A percentile compares a stretch with the other conserved stretches of the same genome.
phyloP scores from a whole-genome alignment of 805 yeast species.

The Kodamaea hsintzibuensis region DNA sequence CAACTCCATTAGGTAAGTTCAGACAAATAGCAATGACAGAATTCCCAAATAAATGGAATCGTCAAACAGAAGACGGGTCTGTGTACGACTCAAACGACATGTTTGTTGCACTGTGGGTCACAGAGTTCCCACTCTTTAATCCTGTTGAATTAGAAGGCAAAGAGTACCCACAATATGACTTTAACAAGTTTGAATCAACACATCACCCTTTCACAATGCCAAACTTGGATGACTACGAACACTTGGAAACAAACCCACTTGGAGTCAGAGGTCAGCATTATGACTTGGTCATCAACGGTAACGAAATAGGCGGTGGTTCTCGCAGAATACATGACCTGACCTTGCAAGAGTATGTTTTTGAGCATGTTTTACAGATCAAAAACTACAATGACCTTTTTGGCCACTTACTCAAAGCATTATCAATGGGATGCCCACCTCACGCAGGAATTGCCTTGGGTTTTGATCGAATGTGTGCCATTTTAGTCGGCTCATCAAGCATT shows the following conservation, averaged over 20 bases:
- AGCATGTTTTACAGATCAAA: constrained; percentile 58
- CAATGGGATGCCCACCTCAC: constrained; percentile 97
- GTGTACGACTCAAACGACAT: constrained; percentile 28
- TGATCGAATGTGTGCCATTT: constrained; percentile 90
- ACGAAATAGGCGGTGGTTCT: constrained; percentile 97
- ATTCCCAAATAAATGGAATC: constrained; percentile 52
- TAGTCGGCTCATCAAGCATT: constrained; percentile 72
- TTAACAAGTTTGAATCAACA: constrained; percentile 57
- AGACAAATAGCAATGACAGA: constrained; percentile 70
- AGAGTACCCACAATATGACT: constrained; percentile 65
- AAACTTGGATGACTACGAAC: constrained; percentile 62
- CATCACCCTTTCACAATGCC: constrained; percentile 99
- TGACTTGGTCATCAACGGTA: constrained; percentile 91
- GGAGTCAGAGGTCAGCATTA: constrained; percentile 85
- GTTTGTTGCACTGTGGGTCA: constrained; percentile 79
- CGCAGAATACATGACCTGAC: constrained; percentile 87
- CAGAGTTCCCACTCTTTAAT: constrained; percentile 88
- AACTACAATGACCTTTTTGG: constrained; percentile 72
- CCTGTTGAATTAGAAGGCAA: constrained; percentile 53
- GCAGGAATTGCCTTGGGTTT: constrained; percentile 97
- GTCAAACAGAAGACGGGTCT: constrained; percentile 29
- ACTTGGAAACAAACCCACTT: constrained; percentile 55
- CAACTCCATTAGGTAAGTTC: constrained; percentile 88
- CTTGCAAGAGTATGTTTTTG: constrained; percentile 73
- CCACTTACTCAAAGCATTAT: constrained; percentile 78